Conservation (phyloP, 306 rosid genomes). For the Psophocarpus tetragonolobus region DNA sequence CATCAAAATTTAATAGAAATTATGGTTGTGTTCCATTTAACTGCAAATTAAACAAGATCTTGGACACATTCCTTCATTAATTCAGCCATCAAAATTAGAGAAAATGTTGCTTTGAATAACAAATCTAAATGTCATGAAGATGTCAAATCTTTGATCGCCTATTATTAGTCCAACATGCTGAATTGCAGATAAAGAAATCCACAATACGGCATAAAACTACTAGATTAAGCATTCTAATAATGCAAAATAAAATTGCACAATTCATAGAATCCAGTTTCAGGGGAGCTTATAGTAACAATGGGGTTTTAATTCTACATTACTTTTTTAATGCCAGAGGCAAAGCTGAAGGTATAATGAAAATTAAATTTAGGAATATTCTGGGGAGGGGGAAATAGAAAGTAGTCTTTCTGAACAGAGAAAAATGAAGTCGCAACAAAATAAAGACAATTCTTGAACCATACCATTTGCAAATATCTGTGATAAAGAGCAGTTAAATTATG, state of each 20-base stretch:
- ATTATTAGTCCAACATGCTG: not conserved
- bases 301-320: constrained; percentile 3
- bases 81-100: not conserved
- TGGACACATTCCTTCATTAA: not conserved
- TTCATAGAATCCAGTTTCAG: constrained; percentile 18
- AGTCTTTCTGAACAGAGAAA: constrained; percentile 2
- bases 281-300: not conserved
- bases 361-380: not conserved
- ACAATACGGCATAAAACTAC: not conserved
- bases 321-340: constrained; percentile 8
- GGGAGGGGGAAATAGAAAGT: not conserved
- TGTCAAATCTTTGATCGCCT: constrained; percentile 9
- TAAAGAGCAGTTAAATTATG: constrained; percentile 66
- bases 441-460: constrained; percentile 38
- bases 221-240: constrained; percentile 2
- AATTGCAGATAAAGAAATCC: not conserved
- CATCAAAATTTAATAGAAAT: not conserved
- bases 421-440: constrained; percentile 25
- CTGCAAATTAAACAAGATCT: not conserved
- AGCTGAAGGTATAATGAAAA: not conserved
- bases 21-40: constrained; percentile 14
- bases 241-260: not conserved
- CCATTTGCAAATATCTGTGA: constrained; percentile 72
- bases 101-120: not conserved
- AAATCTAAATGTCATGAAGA: not conserved